Base-by-base conservation (phyloP, 2,329 filamentous ascomycete species). In the Sporothrix euskadiensis region DNA sequence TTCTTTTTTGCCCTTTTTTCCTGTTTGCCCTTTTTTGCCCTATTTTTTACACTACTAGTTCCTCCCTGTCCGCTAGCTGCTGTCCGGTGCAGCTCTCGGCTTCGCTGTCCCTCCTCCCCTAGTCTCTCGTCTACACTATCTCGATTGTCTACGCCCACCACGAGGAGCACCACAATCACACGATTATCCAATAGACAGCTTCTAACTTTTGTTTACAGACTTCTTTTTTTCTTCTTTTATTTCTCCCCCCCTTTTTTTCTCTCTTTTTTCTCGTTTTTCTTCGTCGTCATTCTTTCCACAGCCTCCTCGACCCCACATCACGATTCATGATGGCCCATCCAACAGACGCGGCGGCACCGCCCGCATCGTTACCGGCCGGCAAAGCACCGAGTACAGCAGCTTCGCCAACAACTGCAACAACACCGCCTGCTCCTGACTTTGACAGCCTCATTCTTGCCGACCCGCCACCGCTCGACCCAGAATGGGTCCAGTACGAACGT, bases 401-500 rank as follows among this genome's bases (percentile, higher is more conserved):
- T 10, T 19, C 59, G 2, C 22, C 59, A 9, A 10, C 26, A 35
- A 4, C 44, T 16, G 1, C 47, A 4, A 56, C 7, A 8, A 39
- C 22, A 3, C 9, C 26, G 2, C 26, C 26, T 26, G 26, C 26
- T 26, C 26, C 68, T 3, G 61, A 32, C 54, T 74, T 77, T 44
- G 76, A 78, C 6, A 32, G 69, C 19, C 79, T 81, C 63, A 75
- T 79, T 61, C 78, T 83, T 47, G 47, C 76, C 14, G 75, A 74
- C 6, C 80, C 82, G 7, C 84, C 84, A 8, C 80, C 80, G 3
- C 76, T 84, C 8, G 79, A 85, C 75, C 79, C 80, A 22, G 80
- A 78, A 59, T 86, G 84, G 83, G 73, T 83, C 9, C 77, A 78
- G 32, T 80, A 82, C 75, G 83, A 85, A 75, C 74, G 80, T 39